Evolutionary conservation across 306 rosid genomes (phyloP), one percentile per base, ranked within the genome.

Genomic region (Benincasa hispida): DNA sequence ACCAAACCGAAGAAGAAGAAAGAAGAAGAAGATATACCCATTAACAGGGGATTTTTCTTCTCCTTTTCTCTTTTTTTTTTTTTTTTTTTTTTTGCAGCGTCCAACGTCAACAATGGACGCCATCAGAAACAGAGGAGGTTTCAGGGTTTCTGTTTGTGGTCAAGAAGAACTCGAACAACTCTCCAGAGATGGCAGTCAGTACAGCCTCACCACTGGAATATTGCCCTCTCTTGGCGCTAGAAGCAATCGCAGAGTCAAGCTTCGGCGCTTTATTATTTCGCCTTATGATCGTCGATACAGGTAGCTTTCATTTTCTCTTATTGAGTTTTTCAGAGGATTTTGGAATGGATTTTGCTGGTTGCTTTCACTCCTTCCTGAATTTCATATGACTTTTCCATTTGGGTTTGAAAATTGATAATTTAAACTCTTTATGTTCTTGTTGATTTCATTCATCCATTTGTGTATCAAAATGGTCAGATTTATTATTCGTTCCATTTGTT

Each of bases 221-320:
- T 72, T 95, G 21, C 99, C 99, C 2, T 86, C 99, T 6, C 93
- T 95, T 3, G 99, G 98, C 0, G 98, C 96, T 15, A 76, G 86
- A 81, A 88, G 93, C 37, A 81, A 63, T 28, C 91, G 96, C 45
- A 66, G 96, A 66, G 78, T 89, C 30, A 84, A 83, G 54, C 93
- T 90, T 66, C 72, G 77, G 6, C 42, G 68, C 1, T 80, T 83
- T 79, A 80, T 90, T 74, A 0, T 92, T 0, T 89, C 96, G 0
- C 98, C 98, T 1, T 92, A 89, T 59, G 96, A 92, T 42, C 96
- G 76, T 74, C 97, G 85, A 1, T 92, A 95, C 90, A 90, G 99
- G 99, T 86, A 25, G 12, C 24, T 24, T 65, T 15, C 55, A 0
- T 70, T 21, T n/a, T 1, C 41, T 53, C 4, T 18, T 62, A 30